A percentile compares a stretch with the other conserved stretches of the same genome.
These are phyloP conservation scores for Solanum sitiens DNA, from an alignment of 257 asterid species.

Conservation along the genomic window DNA sequence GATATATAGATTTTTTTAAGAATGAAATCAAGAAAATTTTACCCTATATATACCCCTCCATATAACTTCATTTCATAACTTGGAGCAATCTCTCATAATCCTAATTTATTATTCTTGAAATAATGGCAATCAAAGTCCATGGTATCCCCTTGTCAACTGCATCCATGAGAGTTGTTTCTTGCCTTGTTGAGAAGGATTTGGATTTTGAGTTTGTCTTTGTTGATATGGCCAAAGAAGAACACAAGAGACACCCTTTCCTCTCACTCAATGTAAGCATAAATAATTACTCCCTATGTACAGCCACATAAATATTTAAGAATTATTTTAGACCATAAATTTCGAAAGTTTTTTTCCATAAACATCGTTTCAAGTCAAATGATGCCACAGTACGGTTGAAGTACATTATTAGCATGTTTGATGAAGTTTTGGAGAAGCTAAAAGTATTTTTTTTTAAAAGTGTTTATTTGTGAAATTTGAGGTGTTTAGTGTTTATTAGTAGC, in stretches of 20 bases:
- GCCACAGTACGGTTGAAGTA: accelerated
- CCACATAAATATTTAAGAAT: no score
- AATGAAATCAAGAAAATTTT: background rate
- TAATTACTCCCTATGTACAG: no score
- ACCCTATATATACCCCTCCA: background rate
- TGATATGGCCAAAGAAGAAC: slow-evolving; percentile 27
- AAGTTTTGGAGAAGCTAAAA: background rate
- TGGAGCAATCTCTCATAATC: background rate
- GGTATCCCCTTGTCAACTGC: slow-evolving; percentile 27
- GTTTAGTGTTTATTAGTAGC: background rate
- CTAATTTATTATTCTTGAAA: background rate
- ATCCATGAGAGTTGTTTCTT: slow-evolving; percentile 24
- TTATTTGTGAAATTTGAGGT: no score
- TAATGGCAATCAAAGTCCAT: slow-evolving; percentile 43
- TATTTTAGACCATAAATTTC: no score
- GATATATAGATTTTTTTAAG: background rate
- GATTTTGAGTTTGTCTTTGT: slow-evolving; percentile 29
- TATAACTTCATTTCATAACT: background rate
- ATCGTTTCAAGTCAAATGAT: no score
- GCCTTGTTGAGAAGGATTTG: slow-evolving; percentile 36
- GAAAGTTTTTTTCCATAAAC: no score
- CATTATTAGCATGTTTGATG: background rate
- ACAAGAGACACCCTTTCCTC: slow-evolving; percentile 42
- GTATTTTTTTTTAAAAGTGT: background rate
- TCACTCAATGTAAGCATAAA: slow-evolving; percentile 30